Conservation (phyloP, 164 flowering plant genomes). For the Aristolochia fimbriata region DNA sequence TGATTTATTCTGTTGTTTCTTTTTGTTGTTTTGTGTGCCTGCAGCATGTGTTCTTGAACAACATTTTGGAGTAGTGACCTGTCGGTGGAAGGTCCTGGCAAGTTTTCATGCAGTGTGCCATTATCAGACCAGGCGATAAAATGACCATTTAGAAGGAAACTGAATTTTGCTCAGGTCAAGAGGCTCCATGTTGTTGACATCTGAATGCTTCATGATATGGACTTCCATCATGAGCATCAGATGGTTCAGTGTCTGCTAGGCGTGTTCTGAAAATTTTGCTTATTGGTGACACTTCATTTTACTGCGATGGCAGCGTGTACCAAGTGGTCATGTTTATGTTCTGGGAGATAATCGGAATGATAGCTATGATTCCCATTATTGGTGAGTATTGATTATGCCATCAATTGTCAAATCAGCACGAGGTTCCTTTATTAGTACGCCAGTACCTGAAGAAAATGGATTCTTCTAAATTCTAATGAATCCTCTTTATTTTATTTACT, state of each 20-base stretch:
- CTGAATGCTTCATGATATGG: constrained; percentile 20
- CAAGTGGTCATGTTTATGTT: constrained; percentile 41
- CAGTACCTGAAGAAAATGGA: background rate
- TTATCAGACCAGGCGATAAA: background rate
- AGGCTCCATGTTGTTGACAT: constrained; percentile 36
- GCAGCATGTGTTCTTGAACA: constrained; percentile 29
- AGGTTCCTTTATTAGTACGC: background rate
- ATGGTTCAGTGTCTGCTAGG: constrained; percentile 21
- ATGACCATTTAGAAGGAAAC: background rate
- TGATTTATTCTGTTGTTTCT: constrained; percentile 1
- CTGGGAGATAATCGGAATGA: constrained; percentile 56
- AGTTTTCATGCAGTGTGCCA: background rate
- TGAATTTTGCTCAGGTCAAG: constrained; percentile 7
- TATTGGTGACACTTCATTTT: constrained; percentile 2
- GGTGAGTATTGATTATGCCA: constrained; percentile 23
- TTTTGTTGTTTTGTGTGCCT: constrained; percentile 5
- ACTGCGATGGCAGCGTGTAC: constrained; percentile 33
- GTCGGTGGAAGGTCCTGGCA: constrained; percentile 13
- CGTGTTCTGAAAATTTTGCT: background rate
- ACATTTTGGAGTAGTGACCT: constrained; percentile 22
- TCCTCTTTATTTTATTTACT: background rate
- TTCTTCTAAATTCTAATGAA: background rate
- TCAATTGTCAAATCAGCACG: background rate
- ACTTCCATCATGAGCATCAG: constrained; percentile 22
- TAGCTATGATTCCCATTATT: constrained; percentile 44